Evolutionary conservation across 2,329 filamentous ascomycete species (phyloP).

Genomic region (Anthostomella pinea): DNA sequence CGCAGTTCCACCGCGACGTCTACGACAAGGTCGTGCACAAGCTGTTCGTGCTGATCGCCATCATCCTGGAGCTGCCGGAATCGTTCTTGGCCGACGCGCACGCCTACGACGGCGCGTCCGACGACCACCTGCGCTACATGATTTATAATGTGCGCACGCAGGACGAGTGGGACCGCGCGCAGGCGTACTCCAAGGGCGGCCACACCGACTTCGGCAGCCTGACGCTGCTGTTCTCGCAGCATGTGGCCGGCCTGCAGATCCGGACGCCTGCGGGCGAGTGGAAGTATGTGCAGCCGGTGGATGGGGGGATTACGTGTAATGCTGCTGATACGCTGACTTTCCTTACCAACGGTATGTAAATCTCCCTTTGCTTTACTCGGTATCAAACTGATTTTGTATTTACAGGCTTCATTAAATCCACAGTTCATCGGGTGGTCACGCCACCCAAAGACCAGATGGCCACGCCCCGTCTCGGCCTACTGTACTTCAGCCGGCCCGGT

Average conservation of each 20-base stretch:
- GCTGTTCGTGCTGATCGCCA: slow-evolving; percentile 49
- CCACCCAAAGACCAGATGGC: slow-evolving; percentile 26
- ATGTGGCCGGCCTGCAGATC: slow-evolving; percentile 52
- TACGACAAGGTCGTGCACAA: slow-evolving; percentile 41
- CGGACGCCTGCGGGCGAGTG: slow-evolving; percentile 40
- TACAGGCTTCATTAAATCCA: slow-evolving; percentile 28
- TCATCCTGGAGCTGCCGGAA: slow-evolving; percentile 27
- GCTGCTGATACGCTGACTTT: slow-evolving; percentile 45
- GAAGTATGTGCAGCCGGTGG: slow-evolving; percentile 28
- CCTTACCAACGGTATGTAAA: slow-evolving; percentile 31
- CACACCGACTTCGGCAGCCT: slow-evolving; percentile 35
- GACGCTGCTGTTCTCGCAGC: slow-evolving; percentile 55
- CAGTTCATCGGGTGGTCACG: slow-evolving; percentile 26
- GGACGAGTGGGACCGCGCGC: slow-evolving; percentile 33
- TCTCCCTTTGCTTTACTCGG: too few relatives aligned
- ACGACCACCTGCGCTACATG: slow-evolving; percentile 30
- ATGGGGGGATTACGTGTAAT: slow-evolving; percentile 43
- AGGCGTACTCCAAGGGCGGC: slow-evolving; percentile 41
- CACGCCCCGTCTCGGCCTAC: slow-evolving; percentile 21
- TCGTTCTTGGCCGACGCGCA: slow-evolving; percentile 25
- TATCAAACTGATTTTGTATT: too few relatives aligned
- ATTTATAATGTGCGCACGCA: slow-evolving; percentile 24
- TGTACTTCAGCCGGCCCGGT: slow-evolving; percentile 29
- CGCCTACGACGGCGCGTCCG: slow-evolving; percentile 25
- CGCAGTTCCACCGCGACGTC: slow-evolving; percentile 21